Evolutionary conservation across 192 early-diverging fungal genomes (phyloP), one percentile per base, ranked within the genome.

Genomic region (Coemansia sp.): DNA sequence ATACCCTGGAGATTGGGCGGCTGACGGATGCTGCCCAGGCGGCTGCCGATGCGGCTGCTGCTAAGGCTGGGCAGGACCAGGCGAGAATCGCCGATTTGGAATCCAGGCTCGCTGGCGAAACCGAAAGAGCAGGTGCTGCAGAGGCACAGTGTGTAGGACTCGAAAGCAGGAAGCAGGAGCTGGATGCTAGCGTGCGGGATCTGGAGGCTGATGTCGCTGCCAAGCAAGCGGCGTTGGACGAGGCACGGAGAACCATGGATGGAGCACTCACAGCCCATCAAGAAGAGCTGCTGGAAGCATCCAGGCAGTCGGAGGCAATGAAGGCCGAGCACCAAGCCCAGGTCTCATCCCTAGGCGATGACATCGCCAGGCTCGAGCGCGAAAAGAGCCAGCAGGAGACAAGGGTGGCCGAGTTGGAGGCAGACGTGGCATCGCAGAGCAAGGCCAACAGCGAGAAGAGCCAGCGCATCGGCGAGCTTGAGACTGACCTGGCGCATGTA

Each of bases 401-500:
- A 13, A 57, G 41, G 31, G 48, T 33, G 0, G 56, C 64, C 20
- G 50, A 62, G n/a, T 40, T 72, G 9, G 59, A 62, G 31, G 33
- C 13, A n/a, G 41, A 41, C 3, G 31, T 72, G 2, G 64, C 53
- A 13, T 55, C 53, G 4, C 58, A 38, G 31, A 25, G 34, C 0
- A 48, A 31, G 0, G 59, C 28, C 20, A 36, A 22, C n/a, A 56
- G 20, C 6, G 44, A 40, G 19, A 50, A 57, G 50, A 40, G 58
- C 38, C 62, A 65, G 59, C 65, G 62, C 34, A 61, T 65, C 20
- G 62, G 50, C 29, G 66, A 47, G 28, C 62, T 72, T 27, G 69
- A 71, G 58, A 50, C 74, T 22, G 65, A 67, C 34, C 31, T 71
- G 31, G 68, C 50, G n/a, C 68, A 71, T 47, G 65, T 61, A 7